These are phyloP conservation scores for Colletotrichum tanaceti DNA, from an alignment of 2,329 filamentous ascomycete genomes.

Conservation along the genomic window DNA sequence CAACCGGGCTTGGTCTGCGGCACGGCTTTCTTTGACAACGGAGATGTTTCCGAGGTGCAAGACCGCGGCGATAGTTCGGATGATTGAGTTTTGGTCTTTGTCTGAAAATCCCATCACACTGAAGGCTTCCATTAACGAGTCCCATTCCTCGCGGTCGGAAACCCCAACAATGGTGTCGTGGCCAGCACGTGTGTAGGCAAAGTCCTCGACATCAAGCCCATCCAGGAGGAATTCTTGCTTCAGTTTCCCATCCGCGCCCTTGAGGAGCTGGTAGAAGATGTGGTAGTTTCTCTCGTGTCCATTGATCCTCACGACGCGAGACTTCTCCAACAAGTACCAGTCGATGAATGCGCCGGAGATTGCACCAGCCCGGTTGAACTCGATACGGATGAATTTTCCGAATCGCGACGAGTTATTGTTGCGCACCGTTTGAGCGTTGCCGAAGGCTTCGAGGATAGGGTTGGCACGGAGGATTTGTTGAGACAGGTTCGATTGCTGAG, in stretches of 20 bases:
- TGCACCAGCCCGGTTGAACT: constrained; percentile 87
- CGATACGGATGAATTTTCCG: constrained; percentile 98
- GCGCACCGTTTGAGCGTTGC: constrained; percentile 95
- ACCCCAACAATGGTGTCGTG: constrained; percentile 93
- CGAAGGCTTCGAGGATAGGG: constrained; percentile 96
- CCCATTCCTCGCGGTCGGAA: constrained; percentile 92
- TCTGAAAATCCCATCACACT: constrained; percentile 92
- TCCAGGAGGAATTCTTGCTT: constrained; percentile 82
- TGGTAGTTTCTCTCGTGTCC: constrained; percentile 94
- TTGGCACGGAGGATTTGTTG: constrained; percentile 97
- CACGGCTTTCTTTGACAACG: constrained; percentile 89
- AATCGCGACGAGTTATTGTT: constrained; percentile 99
- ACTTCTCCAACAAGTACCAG: constrained; percentile 98
- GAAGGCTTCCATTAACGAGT: constrained; percentile 89
- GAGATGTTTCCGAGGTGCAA: constrained; percentile 93
- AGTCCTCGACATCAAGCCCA: constrained; percentile 82
- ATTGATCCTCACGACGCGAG: constrained; percentile 92
- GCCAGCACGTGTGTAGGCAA: constrained; percentile 89
- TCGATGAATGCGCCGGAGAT: constrained; percentile 98
- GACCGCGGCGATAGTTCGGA: constrained; percentile 89
- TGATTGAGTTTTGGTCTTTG: constrained; percentile 83
- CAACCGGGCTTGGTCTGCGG: constrained; percentile 89
- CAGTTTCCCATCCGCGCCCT: constrained; percentile 79
- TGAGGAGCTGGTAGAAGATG: constrained; percentile 94
- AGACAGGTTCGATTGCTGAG: constrained; percentile 83